Percentiles rank a stretch among this genome's conserved stretches.
Conservation (phyloP, 2,329 filamentous ascomycete species). For the Cytospora schulzeri region DNA sequence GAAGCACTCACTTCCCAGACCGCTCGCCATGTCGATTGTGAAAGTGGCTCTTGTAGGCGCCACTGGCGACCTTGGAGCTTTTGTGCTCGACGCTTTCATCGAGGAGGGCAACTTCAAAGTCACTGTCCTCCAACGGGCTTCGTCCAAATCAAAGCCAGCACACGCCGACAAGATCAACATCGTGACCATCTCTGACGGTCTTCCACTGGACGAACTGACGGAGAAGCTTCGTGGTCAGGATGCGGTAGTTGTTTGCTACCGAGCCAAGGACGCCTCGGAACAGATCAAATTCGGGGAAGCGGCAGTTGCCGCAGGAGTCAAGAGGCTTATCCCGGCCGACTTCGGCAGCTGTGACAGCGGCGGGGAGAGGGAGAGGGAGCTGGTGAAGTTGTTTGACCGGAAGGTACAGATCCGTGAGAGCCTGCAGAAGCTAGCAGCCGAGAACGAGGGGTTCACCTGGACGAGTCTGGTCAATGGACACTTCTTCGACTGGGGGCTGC, state of each 20-base stretch:
- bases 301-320: constrained; percentile 40
- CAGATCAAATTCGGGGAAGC: constrained; percentile 43
- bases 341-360: constrained; percentile 45
- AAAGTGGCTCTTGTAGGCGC: constrained; percentile 43
- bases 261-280: constrained; percentile 33
- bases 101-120: constrained; percentile 36
- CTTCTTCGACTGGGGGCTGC: constrained; percentile 47
- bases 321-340: constrained; percentile 44
- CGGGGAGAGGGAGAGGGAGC: constrained; percentile 37
- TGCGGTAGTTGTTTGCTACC: constrained; percentile 42
- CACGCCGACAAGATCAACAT: constrained; percentile 29
- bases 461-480: constrained; percentile 44
- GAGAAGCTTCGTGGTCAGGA: constrained; percentile 39
- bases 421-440: constrained; percentile 35
- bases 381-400: constrained; percentile 41
- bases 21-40: constrained; percentile 35
- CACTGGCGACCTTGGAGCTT: constrained; percentile 41
- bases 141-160: constrained; percentile 35
- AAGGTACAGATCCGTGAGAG: constrained; percentile 39
- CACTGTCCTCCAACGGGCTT: constrained; percentile 38
- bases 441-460: constrained; percentile 37
- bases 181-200: constrained; percentile 36
- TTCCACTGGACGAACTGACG: constrained; percentile 37
- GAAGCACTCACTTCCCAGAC: background rate
- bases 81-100: constrained; percentile 38